Evolutionary conservation across 345 rosid genomes (phyloP).

Genomic region (Aquilaria yunnanensis): DNA sequence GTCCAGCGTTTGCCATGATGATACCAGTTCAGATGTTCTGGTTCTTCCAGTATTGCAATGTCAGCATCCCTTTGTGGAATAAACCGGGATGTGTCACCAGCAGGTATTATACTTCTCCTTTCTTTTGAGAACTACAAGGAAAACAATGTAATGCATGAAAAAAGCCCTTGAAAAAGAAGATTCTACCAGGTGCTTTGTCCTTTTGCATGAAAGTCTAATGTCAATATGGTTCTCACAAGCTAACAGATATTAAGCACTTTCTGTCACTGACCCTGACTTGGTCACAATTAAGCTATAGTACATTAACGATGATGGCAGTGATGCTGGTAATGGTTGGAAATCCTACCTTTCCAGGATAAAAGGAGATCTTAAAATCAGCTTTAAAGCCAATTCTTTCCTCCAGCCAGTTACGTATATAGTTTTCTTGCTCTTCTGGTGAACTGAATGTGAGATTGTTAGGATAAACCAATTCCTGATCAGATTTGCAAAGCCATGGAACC

Average conservation of each 20-base stretch:
- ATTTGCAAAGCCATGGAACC: slow-evolving; percentile 96
- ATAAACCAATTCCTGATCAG: slow-evolving; percentile 95
- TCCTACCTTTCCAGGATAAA: slow-evolving; percentile 95
- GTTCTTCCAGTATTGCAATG: slow-evolving; percentile 92
- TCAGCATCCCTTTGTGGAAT: slow-evolving; percentile 88
- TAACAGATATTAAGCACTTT: no score
- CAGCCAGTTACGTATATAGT: slow-evolving; percentile 87
- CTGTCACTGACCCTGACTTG: no score
- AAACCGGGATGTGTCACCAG: slow-evolving; percentile 94
- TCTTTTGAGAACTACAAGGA: slow-evolving; percentile 74
- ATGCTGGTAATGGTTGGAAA: no score
- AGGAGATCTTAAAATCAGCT: slow-evolving; percentile 84
- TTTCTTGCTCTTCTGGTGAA: slow-evolving; percentile 97
- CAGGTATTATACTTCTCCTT: slow-evolving; percentile 92
- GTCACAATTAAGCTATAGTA: not conserved
- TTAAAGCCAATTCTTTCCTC: slow-evolving; percentile 92
- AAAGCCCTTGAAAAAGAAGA: not conserved
- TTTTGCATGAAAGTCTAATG: no score
- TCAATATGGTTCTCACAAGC: no score
- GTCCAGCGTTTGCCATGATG: slow-evolving; percentile 98
- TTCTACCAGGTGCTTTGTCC: no score
- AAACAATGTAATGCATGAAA: slow-evolving; percentile 11
- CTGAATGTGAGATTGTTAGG: slow-evolving; percentile 77
- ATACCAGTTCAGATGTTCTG: slow-evolving; percentile 97
- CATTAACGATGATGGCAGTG: no score